Conservation (phyloP, 106 monocot species). For the Alisma plantagoaquatica region DNA sequence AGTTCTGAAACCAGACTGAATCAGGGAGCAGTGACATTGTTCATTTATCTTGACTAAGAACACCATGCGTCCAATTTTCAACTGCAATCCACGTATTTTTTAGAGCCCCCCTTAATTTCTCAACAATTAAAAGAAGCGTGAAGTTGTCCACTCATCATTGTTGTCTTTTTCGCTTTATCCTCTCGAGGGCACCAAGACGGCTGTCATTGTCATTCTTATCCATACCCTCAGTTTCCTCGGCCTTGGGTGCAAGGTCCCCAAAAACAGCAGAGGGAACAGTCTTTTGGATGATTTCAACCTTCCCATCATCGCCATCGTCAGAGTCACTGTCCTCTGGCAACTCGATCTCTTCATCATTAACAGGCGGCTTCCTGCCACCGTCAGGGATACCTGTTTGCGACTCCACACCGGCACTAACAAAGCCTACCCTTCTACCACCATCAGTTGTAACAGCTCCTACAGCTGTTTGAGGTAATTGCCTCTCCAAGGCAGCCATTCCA, state of each 20-base stretch:
- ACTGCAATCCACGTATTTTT: too few relatives aligned
- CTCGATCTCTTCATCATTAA: constrained; percentile 80
- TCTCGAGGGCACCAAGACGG: constrained; percentile 79
- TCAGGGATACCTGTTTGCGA: constrained; percentile 19
- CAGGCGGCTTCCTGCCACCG: constrained; percentile 23
- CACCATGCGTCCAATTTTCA: too few relatives aligned
- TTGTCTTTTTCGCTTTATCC: constrained; percentile 73
- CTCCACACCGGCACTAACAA: constrained; percentile 76
- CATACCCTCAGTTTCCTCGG: constrained; percentile 14
- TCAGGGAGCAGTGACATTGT: too few relatives aligned
- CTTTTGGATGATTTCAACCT: constrained; percentile 69
- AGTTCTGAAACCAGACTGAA: too few relatives aligned
- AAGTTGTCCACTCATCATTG: too few relatives aligned
- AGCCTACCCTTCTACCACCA: constrained; percentile 41
- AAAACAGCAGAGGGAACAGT: constrained; percentile 75
- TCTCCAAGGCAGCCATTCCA: constrained; percentile 88
- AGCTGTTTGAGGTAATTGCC: constrained; percentile 32
- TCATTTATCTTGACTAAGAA: too few relatives aligned
- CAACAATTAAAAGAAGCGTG: too few relatives aligned
- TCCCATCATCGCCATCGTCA: constrained; percentile 31
- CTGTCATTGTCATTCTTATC: constrained; percentile 27
- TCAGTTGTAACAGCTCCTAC: constrained; percentile 14
- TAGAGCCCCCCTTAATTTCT: too few relatives aligned
- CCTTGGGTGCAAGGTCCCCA: constrained; percentile 66
- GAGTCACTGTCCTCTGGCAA: constrained; percentile 79